phyloP scores from a whole-genome alignment of 2,329 filamentous ascomycete species.

The Phialophora chinensis region DNA sequence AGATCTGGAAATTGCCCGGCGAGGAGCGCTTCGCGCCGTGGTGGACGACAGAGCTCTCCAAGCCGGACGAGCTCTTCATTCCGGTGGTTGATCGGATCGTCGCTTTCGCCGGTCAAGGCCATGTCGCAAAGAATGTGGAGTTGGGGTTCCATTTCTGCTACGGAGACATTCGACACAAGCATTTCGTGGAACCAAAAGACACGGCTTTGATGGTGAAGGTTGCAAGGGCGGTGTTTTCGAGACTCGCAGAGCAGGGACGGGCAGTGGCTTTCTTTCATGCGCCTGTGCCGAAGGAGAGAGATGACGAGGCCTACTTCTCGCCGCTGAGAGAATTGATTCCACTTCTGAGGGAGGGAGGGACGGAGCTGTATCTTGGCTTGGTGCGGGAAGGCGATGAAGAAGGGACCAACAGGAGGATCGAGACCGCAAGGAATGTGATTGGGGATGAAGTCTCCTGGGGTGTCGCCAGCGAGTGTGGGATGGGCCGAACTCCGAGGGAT shows the following conservation, averaged over 20 bases:
- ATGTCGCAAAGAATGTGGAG: constrained; percentile 47
- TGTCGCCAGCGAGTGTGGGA: constrained; percentile 47
- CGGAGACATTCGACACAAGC: constrained; percentile 53
- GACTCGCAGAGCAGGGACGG: constrained; percentile 36
- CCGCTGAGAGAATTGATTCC: constrained; percentile 43
- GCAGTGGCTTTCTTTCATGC: constrained; percentile 52
- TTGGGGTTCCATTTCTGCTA: constrained; percentile 58
- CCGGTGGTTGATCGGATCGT: constrained; percentile 46
- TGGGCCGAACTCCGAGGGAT: constrained; percentile 38
- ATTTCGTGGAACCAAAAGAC: constrained; percentile 54
- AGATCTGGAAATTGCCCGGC: constrained; percentile 1
- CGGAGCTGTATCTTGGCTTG: constrained; percentile 50
- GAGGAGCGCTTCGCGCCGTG: constrained; percentile 42
- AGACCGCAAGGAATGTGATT: constrained; percentile 40
- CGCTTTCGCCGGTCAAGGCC: constrained; percentile 41
- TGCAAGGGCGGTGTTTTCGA: constrained; percentile 44
- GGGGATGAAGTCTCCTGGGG: constrained; percentile 43
- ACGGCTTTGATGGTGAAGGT: constrained; percentile 47
- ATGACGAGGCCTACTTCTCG: constrained; percentile 48
- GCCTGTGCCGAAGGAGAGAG: constrained; percentile 51
- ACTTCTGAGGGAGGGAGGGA: constrained; percentile 40
- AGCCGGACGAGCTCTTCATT: constrained; percentile 40
- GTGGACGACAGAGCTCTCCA: constrained; percentile 38
- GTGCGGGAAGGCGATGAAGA: constrained; percentile 49
- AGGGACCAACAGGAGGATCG: constrained; percentile 48